phyloP scores from a whole-genome alignment of 495 filamentous ascomycete species.

The Tuber umbilicatum region DNA sequence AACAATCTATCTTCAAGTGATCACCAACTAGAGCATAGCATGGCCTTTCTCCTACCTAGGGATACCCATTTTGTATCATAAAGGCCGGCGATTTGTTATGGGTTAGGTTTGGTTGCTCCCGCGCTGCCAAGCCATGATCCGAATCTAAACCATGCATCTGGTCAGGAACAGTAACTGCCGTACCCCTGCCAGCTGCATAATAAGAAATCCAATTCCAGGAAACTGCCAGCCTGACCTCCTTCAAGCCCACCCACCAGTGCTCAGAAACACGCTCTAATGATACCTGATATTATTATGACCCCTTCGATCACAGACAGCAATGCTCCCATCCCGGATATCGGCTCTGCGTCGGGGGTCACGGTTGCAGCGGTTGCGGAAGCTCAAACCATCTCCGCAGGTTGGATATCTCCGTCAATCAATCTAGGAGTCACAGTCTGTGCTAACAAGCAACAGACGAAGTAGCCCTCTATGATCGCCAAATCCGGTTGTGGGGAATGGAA shows the following conservation, averaged over 20 bases:
- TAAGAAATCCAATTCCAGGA: background rate
- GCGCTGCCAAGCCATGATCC: background rate
- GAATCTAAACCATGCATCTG: background rate
- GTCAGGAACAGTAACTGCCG: background rate
- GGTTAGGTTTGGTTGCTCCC: background rate
- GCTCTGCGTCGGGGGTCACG: slow-evolving; percentile 12
- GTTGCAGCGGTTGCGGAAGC: slow-evolving; percentile 20
- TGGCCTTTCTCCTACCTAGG: background rate
- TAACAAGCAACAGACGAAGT: slow-evolving; percentile 66
- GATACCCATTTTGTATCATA: background rate
- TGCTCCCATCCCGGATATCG: slow-evolving; percentile 15
- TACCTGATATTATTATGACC: slow-evolving; percentile 18
- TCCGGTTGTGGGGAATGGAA: slow-evolving; percentile 95
- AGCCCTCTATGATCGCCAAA: slow-evolving; percentile 94
- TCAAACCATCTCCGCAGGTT: slow-evolving; percentile 39
- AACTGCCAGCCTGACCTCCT: background rate
- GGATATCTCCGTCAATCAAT: background rate
- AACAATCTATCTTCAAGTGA: background rate
- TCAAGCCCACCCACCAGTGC: background rate
- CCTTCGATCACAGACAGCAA: slow-evolving; percentile 21
- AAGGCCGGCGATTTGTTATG: background rate
- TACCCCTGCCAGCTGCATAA: background rate
- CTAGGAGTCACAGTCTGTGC: background rate
- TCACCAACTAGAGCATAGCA: background rate
- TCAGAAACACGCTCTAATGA: slow-evolving; percentile 16